Percentiles rank a stretch among this genome's conserved stretches.
phyloP scores from a whole-genome alignment of 2,329 filamentous ascomycete species.

The Beauveria varroae region DNA sequence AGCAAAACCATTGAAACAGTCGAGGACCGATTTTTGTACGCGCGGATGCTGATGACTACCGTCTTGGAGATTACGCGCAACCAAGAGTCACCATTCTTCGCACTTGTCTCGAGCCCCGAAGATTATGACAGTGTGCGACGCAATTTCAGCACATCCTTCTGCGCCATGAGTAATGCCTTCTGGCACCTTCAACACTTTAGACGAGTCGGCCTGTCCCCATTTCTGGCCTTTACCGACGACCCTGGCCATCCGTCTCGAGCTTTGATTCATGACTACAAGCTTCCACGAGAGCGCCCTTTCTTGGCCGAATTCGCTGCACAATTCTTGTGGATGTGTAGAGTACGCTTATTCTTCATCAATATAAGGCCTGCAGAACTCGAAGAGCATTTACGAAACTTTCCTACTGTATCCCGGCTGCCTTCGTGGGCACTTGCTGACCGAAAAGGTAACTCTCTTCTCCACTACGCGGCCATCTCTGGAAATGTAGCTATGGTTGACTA shows the following conservation, averaged over 20 bases:
- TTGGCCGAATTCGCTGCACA: too few relatives aligned
- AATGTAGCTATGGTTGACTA: neutral
- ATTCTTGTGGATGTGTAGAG: too few relatives aligned
- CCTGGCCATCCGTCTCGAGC: neutral
- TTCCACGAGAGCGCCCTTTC: neutral
- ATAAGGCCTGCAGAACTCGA: too few relatives aligned
- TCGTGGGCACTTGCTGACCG: neutral
- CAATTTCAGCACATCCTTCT: neutral
- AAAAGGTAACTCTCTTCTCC: neutral
- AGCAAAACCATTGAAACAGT: neutral
- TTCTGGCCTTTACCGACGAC: neutral
- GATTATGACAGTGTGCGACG: neutral
- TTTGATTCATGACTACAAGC: neutral
- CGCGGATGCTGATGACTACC: neutral
- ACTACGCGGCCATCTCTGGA: neutral
- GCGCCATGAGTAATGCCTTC: neutral
- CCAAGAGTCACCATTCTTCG: neutral
- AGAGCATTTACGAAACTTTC: too few relatives aligned
- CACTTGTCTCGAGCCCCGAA: neutral
- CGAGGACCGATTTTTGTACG: neutral
- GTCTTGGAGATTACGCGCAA: neutral
- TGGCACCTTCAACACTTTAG: neutral
- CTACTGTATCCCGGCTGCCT: neutral
- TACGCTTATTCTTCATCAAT: too few relatives aligned
- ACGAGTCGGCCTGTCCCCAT: neutral